A percentile compares a stretch with the other conserved stretches of the same genome.
These are phyloP conservation scores for Puccinia coronata DNA, from an alignment of 1,284 basidiomycete species.

Conservation along the genomic window DNA sequence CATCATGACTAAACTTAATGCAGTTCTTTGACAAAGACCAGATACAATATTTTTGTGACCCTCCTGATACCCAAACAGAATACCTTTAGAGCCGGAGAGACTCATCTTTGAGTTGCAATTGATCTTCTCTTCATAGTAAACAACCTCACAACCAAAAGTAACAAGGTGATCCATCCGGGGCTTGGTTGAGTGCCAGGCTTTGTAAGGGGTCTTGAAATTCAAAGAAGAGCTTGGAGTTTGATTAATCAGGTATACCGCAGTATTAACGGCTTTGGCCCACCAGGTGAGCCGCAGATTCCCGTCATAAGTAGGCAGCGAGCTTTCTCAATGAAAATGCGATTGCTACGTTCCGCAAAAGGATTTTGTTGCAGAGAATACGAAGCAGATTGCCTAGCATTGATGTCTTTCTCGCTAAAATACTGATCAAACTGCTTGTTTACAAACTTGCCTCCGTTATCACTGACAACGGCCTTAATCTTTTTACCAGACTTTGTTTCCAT, in stretches of 20 bases:
- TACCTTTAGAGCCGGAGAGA: not conserved
- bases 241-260: too few relatives aligned
- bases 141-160: not conserved
- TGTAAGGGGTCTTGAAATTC: too few relatives aligned
- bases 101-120: not conserved
- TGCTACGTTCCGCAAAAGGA: too few relatives aligned
- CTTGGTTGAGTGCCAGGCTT: too few relatives aligned
- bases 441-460: not conserved
- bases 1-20: conserved; percentile 4
- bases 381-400: not conserved
- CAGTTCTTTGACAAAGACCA: not conserved
- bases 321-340: too few relatives aligned
- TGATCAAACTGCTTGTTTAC: not conserved
- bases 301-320: too few relatives aligned
- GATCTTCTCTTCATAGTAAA: not conserved
- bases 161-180: too few relatives aligned
- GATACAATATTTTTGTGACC: conserved; percentile 14
- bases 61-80: conserved; percentile 8
- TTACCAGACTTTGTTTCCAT: not conserved
- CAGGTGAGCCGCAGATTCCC: too few relatives aligned
- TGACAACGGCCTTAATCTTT: not conserved
- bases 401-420: not conserved
- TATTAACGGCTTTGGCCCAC: too few relatives aligned
- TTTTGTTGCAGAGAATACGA: not conserved
- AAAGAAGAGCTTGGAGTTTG: too few relatives aligned